Base-by-base conservation (phyloP, 805 yeast genomes). In the Starmerella cellae region DNA sequence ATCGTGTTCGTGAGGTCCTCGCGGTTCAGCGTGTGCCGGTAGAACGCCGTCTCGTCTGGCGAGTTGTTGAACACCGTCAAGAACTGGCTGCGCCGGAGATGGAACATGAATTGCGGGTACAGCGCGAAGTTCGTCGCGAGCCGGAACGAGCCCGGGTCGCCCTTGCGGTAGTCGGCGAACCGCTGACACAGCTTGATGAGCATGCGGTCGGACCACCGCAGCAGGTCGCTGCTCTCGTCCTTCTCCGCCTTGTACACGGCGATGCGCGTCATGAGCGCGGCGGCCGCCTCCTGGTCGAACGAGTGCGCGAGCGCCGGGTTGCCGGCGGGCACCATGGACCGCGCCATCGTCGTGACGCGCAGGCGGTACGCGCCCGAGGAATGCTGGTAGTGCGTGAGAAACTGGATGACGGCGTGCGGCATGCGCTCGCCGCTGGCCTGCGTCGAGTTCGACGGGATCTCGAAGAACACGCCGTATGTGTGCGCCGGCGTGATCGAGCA, bases 231-330 rank as follows among this genome's bases (percentile, higher is more conserved):
- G 34, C 91, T 91, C 55, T 84, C 94, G 56, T 85, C 95, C 21
- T 80, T 73, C 50, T 73, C 74, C 18, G 77, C 73, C 60, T 85
- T 85, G 69, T 73, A 79, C 35, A 88, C 85, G 10, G 95, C 91
- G 42, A 88, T 73, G 59, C 97, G 72, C 1, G 96, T 80, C 78
- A 88, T 79, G 45, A 87, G 66, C 1, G 87, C 96, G 14, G 95
- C 94, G 3, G 98, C 95, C 11, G 96, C 95, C 63, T 91, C 97
- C 68, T 91, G 97, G 64, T 91, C 99, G 61, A 91, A 91, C n/a
- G 91, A 69, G 23, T 67, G 66, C 4, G 72, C 67, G 44, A 73
- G 65, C 26, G 64, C 64, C 22, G 79, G 73, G 43, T 69, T 71
- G 31, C 79, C 79, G 35, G 73, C 69, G 42, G 74, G 70, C 17